phyloP scores from a whole-genome alignment of 2,329 filamentous ascomycete genomes.

The Monilinia fructigena region DNA sequence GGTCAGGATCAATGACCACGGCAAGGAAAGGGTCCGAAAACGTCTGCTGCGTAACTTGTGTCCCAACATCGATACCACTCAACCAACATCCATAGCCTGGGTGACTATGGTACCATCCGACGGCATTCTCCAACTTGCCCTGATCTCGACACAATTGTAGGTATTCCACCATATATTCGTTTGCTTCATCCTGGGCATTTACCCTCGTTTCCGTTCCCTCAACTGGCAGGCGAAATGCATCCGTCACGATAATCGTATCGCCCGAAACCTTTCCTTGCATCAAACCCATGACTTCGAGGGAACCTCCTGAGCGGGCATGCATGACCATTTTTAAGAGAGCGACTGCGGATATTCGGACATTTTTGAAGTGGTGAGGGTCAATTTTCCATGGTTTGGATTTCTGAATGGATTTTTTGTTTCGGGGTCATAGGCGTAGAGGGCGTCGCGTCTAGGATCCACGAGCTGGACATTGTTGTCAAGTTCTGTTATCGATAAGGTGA shows the following conservation, averaged over 20 bases:
- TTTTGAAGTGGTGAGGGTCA: conserved; percentile 86
- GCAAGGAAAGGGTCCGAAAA: conserved; percentile 91
- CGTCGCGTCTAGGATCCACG: conserved; percentile 83
- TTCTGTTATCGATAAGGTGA: conserved; percentile 55
- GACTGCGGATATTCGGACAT: conserved; percentile 88
- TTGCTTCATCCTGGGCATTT: conserved; percentile 91
- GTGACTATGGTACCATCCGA: conserved; percentile 98
- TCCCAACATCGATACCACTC: conserved; percentile 90
- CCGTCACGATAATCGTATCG: conserved; percentile 86
- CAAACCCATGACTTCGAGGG: conserved; percentile 92
- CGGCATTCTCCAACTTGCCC: conserved; percentile 82
- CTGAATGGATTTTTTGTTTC: conserved; percentile 65
- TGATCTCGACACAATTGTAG: conserved; percentile 72
- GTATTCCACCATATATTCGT: conserved; percentile 95
- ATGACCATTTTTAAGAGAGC: conserved; percentile 98
- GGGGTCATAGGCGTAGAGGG: conserved; percentile 81
- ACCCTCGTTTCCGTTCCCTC: conserved; percentile 98
- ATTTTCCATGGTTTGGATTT: conserved; percentile 70
- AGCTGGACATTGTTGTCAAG: conserved; percentile 82
- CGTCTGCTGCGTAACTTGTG: conserved; percentile 80
- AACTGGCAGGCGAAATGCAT: conserved; percentile 89
- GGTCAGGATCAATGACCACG: conserved; percentile 93
- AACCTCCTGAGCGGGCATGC: conserved; percentile 93
- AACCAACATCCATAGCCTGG: conserved; percentile 98
- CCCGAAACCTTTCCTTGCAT: conserved; percentile 94